A percentile compares a stretch with the other conserved stretches of the same genome.
phyloP scores from a whole-genome alignment of 2,329 filamentous ascomycete genomes.

The Cucurbitaria berberidis region DNA sequence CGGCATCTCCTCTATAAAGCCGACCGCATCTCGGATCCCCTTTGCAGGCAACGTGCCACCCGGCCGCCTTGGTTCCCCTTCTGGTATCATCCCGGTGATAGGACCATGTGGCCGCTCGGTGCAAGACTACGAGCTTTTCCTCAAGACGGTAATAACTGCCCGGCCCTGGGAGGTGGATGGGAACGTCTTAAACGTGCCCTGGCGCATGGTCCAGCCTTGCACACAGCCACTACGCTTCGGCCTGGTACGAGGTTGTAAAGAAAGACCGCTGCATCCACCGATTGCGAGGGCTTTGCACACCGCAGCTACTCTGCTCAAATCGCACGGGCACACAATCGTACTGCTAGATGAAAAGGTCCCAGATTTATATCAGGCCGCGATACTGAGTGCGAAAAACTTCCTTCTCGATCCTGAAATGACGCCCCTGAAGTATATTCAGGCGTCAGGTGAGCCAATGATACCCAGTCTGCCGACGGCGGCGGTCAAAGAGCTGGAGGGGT shows the following conservation, averaged over 20 bases:
- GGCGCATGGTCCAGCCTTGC: slow-evolving; percentile 46
- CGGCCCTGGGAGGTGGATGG: slow-evolving; percentile 57
- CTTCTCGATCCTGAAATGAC: slow-evolving; percentile 48
- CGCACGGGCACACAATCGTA: slow-evolving; percentile 54
- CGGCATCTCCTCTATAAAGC: slow-evolving; percentile 56
- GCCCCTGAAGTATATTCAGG: slow-evolving; percentile 39
- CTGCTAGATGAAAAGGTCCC: slow-evolving; percentile 36
- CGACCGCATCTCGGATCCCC: slow-evolving; percentile 59
- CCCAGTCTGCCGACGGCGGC: slow-evolving; percentile 46
- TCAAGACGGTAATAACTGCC: slow-evolving; percentile 50
- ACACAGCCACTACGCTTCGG: slow-evolving; percentile 54
- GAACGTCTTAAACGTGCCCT: slow-evolving; percentile 53
- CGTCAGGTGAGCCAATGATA: slow-evolving; percentile 54
- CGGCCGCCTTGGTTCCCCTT: slow-evolving; percentile 39
- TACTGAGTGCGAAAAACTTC: slow-evolving; percentile 53
- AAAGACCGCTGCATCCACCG: slow-evolving; percentile 59
- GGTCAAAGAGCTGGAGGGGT: slow-evolving; percentile 42
- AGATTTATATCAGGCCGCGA: slow-evolving; percentile 37
- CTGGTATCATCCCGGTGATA: slow-evolving; percentile 46
- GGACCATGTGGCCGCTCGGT: slow-evolving; percentile 54
- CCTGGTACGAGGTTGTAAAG: slow-evolving; percentile 55
- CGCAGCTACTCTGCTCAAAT: slow-evolving; percentile 49
- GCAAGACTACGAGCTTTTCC: slow-evolving; percentile 50
- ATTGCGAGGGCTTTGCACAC: slow-evolving; percentile 54
- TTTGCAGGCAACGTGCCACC: slow-evolving; percentile 43